Evolutionary conservation across 2,329 filamentous ascomycete species (phyloP), one percentile per base, ranked within the genome.

Genomic region (Verruconis gallopava): DNA sequence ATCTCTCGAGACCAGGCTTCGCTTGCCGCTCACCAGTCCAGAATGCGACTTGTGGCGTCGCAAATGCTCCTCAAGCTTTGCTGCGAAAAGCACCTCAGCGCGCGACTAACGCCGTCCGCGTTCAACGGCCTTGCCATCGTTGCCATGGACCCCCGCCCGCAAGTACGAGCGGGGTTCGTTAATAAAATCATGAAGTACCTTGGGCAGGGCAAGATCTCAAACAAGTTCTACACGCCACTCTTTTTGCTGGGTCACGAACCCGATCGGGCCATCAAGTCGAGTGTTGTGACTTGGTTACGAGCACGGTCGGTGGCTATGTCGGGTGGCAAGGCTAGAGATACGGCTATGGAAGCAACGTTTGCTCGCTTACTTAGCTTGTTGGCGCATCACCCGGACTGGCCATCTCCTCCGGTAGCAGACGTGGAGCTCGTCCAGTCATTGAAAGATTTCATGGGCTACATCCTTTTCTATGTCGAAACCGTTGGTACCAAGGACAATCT

Each of bases 181-280:
- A 77, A 79, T 53, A 86, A 88, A 51, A 67, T 98, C 32, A 91
- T 93, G 62, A 95, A 93, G 62, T 89, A 93, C 53, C 73, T 96
- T 3, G 81, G 82, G 6, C 75, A 81, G 41, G 73, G 73, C 43
- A 77, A 72, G 50, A 69, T 93, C 2, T 71, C 76, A 1, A 66
- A 72, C 11, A 78, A 89, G 6, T 98, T 93, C 69, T 91, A 93
- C 59, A 82, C 85, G 0, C 79, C 94, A 32, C 71, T 93, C 4
- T 96, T 95, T 64, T 66, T 96, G 34, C 81, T 86, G 21, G 89
- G 91, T 1, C 95, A 91, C 56, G 91, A 98, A 62, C 91, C 89
- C 0, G 73, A 77, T 28, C 57, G 65, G n/a, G 72, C 75, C 13
- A 73, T 93, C 56, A 83, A 79, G 56, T 76, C 75, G 38, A 76